Evolutionary conservation across 805 yeast genomes (phyloP).

Genomic region (Wickerhamomyces xylosicus): DNA sequence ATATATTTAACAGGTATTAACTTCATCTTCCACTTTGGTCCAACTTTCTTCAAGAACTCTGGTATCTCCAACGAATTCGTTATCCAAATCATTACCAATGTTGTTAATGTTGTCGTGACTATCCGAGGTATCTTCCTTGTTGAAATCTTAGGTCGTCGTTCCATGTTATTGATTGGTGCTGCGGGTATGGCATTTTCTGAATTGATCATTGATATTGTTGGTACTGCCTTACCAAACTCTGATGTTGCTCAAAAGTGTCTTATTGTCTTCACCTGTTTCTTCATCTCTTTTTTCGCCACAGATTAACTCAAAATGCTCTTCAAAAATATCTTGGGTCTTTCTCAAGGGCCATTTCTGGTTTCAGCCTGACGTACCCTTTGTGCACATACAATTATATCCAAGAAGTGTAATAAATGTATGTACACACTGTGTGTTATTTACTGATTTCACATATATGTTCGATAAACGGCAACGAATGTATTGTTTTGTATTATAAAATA

Average conservation of each 20-base stretch:
- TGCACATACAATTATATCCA: too few species aligned
- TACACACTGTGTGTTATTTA: too few species aligned
- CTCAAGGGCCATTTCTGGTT: too few species aligned
- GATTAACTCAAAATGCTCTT: too few species aligned
- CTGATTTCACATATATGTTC: too few species aligned
- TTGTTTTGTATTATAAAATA: too few species aligned
- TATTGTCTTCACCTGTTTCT: conserved; percentile 44
- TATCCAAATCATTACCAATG: conserved; percentile 31
- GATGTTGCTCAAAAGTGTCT: conserved; percentile 32
- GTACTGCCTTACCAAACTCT: conserved; percentile 18
- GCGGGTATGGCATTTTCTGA: conserved; percentile 53
- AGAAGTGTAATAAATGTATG: too few species aligned
- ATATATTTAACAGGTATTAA: conserved; percentile 69
- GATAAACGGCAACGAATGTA: too few species aligned
- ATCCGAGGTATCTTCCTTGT: conserved; percentile 43
- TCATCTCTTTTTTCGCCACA: conserved; percentile 74
- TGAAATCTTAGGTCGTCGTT: conserved; percentile 59
- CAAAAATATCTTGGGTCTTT: too few species aligned
- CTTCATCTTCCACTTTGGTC: conserved; percentile 63
- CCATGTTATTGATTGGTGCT: conserved; percentile 50
- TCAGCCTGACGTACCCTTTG: too few species aligned
- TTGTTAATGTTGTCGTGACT: conserved; percentile 39
- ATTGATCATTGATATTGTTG: conserved; percentile 46
- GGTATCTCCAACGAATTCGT: conserved; percentile 39
- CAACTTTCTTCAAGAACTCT: conserved; percentile 44